Base-by-base conservation (phyloP, 495 filamentous ascomycete genomes). In the Xanthoparmelia taractica region DNA sequence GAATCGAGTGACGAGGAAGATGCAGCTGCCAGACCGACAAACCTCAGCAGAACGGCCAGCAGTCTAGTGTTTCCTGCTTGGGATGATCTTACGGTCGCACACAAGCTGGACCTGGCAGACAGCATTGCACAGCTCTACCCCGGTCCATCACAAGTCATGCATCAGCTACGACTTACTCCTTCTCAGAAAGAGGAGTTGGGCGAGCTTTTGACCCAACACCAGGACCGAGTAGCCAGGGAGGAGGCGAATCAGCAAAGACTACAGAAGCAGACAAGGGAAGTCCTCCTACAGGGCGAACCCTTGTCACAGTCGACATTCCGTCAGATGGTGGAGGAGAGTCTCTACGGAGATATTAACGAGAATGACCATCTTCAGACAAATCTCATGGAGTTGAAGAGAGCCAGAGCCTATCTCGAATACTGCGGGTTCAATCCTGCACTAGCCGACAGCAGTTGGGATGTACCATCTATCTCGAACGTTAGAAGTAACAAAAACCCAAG, bases 41-140 rank as follows among this genome's bases (percentile, higher is more conserved):
- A 61, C 66, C 64, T 68, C 40, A 23, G 34, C 43, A 15, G 13
- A 31, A 4, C 8, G 45, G 15, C 7, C 47, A 52, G 43, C 10
- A 12, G 20, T n/a, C 11, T 23, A 25, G 47, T 40, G 4, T 27
- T 36, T 59, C 71, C 72, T 7, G 38, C 69, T 36, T 78, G 77
- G 78, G 54, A 54, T 31, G 74, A 80, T 52, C 63, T 81, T 10
- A 65, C 65, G 0, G 63, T 40, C 12, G 66, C 68, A 2, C 64
- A 80, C 29, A 72, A 75, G 64, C n/a, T 63, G 52, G 29, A 57
- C 31, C 48, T 63, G 43, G 63, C 73, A 0, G 76, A 80, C 47
- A 76, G 77, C 31, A 55, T 73, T 17, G 62, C 70, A 17, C 76
- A 73, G 47, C 65, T 76, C 18, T 57, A 75, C n/a, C 60, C 69